These are phyloP conservation scores for Boehmeria nivea DNA, from an alignment of 306 rosid genomes.

Conservation along the genomic window DNA sequence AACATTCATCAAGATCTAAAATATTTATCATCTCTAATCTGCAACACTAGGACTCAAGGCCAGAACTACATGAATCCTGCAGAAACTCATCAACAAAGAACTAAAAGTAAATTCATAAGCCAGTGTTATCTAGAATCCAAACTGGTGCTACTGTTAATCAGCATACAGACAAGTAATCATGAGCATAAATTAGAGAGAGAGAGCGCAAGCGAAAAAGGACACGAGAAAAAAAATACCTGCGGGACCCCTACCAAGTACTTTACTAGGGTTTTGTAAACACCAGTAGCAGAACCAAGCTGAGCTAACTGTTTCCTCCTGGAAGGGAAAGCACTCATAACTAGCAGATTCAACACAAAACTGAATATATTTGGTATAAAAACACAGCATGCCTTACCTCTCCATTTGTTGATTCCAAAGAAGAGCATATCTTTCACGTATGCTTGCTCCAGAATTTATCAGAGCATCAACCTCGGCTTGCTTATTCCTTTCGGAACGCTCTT, in stretches of 20 bases:
- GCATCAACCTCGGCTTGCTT: slow-evolving; percentile 86
- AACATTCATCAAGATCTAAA: slow-evolving; percentile 12
- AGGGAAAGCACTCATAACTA: slow-evolving; percentile 12
- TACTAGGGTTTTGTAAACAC: slow-evolving; percentile 96
- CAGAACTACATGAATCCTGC: background rate
- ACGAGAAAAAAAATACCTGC: slow-evolving; percentile 49
- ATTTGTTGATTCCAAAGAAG: slow-evolving; percentile 90
- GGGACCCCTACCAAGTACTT: slow-evolving; percentile 98
- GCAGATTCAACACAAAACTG: background rate
- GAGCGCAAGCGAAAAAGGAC: background rate
- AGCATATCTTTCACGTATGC: slow-evolving; percentile 69
- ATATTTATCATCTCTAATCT: background rate
- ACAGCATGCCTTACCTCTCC: slow-evolving; percentile 61
- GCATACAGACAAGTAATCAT: no score
- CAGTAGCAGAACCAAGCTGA: slow-evolving; percentile 95
- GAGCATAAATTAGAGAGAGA: no score
- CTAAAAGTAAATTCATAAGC: background rate
- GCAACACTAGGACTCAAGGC: background rate
- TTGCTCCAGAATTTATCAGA: slow-evolving; percentile 75
- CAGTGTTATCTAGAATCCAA: no score
- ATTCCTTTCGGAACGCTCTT: slow-evolving; percentile 96
- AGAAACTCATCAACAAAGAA: slow-evolving; percentile 1
- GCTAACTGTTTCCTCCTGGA: slow-evolving; percentile 85
- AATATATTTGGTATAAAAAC: slow-evolving; percentile 2
- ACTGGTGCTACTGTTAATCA: no score